Percentiles rank a stretch among this genome's conserved stretches.
phyloP scores from a whole-genome alignment of 176 grass and related monocot genomes.

The Lolium rigidum region DNA sequence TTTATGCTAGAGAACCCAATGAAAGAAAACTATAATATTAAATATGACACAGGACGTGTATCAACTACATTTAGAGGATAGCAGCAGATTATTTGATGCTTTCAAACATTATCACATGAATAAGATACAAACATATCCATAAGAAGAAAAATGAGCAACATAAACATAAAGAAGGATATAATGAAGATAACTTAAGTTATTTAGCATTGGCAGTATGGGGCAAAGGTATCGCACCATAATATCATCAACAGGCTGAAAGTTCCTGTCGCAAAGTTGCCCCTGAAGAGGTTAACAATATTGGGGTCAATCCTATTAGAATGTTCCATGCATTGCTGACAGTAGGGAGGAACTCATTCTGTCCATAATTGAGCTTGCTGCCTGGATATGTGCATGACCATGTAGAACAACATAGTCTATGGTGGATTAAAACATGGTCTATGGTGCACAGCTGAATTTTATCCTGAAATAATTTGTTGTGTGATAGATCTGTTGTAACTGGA shows the following conservation, averaged over 20 bases:
- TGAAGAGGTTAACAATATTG: constrained; percentile 48
- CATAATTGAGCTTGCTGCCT: constrained; percentile 67
- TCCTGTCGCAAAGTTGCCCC: constrained; percentile 92
- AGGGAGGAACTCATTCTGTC: constrained; percentile 43
- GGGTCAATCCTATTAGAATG: constrained; percentile 18
- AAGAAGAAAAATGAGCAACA: background rate
- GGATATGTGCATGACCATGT: background rate
- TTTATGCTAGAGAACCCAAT: too few relatives aligned
- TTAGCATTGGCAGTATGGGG: constrained; percentile 11
- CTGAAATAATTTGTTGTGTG: too few relatives aligned
- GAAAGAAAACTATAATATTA: too few relatives aligned
- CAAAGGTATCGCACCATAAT: constrained; percentile 56
- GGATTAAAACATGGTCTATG: too few relatives aligned
- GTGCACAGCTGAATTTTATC: background rate
- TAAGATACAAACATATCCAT: constrained; percentile 10
- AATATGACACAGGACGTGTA: background rate
- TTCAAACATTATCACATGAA: background rate
- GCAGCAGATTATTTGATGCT: background rate
- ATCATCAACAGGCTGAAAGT: constrained; percentile 89
- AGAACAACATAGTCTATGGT: constrained; percentile 45
- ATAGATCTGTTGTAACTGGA: too few relatives aligned
- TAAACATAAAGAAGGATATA: background rate
- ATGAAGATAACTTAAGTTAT: background rate
- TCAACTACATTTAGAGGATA: background rate
- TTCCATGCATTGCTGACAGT: background rate